Base-by-base conservation (phyloP, 176 grass and related monocot species). In the Musa beccarii region DNA sequence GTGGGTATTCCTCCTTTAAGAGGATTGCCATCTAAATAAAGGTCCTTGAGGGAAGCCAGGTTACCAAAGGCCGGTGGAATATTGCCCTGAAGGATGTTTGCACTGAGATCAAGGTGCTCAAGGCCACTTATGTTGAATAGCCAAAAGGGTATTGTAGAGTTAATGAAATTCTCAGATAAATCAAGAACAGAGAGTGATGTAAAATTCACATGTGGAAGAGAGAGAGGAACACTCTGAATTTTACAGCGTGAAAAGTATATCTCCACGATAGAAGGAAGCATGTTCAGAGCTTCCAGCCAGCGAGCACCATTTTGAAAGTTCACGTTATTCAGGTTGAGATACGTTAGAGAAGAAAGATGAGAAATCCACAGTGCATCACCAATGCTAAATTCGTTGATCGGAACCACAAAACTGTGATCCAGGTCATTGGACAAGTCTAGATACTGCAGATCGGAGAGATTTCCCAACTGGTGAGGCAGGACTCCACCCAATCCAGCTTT, bases 111-210 rank as follows among this genome's bases (percentile, higher is more conserved):
- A 62, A 75, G 73, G 0, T 50, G 2, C 2, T 75, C 17, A 20
- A 75, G 16, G 9, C 54, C 10, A 7, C 73, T 61, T 13, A 61
- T 75, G 16, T 75, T 49, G 17, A 51, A 75, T 49, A 61, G 13
- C 73, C 73, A 75, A 61, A 0, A 5, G 19, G 73, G 73, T 8
- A 75, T 23, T 0, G 8, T 12, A 43, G 73, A 49, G 17, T 24
- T 1, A 20, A 75, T 20, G 19, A 0, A 21, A 51, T 75, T 75
- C 1, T 0, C 0, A 2, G 73, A 75, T 9, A 75, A 28, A 75
- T 75, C 73, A 49, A 75, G 25, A 34, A 75, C 16, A 61, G 54
- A n/a, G 3, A 75, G 26, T 11, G 54, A 75, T 19, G 73, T 56
- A 19, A 75, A 75, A 26, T 67, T 67, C 26, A 67, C 65, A 34